These are phyloP conservation scores for Irpex rosettiformis DNA, from an alignment of 1,284 basidiomycete genomes.

Conservation along the genomic window DNA sequence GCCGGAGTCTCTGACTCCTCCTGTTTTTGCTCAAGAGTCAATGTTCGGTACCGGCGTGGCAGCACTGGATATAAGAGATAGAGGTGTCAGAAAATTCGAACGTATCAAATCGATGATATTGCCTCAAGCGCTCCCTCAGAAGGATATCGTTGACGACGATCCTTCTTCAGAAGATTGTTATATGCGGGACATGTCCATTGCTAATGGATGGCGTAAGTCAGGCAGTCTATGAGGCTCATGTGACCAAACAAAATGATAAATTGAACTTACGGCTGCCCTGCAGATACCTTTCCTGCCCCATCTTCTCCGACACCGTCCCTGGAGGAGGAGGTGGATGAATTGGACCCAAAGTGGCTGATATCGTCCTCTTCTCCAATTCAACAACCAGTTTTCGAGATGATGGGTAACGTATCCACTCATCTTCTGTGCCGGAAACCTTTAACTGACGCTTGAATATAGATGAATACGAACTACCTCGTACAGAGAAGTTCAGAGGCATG, in stretches of 20 bases:
- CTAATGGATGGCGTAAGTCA: conserved; percentile 58
- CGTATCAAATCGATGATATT: not conserved
- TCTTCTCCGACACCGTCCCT: conserved; percentile 30
- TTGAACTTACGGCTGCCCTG: not conserved
- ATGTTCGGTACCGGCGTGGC: conserved; percentile 17
- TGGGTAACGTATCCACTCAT: conserved; percentile 33
- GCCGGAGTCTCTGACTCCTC: not conserved
- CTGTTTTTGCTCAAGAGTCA: not conserved
- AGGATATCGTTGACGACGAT: not conserved
- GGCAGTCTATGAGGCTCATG: too few species aligned
- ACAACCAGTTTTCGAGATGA: conserved; percentile 34
- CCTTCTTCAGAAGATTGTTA: conserved; percentile 35
- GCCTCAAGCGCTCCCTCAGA: not conserved
- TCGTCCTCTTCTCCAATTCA: conserved; percentile 38
- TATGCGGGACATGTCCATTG: conserved; percentile 46
- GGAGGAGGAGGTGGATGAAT: conserved; percentile 34
- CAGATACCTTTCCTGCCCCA: conserved; percentile 10
- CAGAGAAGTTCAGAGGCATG: conserved; percentile 19
- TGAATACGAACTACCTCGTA: conserved; percentile 30
- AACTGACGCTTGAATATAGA: conserved; percentile 25
- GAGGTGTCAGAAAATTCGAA: not conserved
- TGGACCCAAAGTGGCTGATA: conserved; percentile 21
- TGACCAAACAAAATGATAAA: too few species aligned
- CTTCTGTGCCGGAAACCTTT: not conserved
- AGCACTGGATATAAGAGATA: conserved; percentile 6